Evolutionary conservation across 164 flowering plant species (phyloP).

Genomic region (Vitis cinerea): DNA sequence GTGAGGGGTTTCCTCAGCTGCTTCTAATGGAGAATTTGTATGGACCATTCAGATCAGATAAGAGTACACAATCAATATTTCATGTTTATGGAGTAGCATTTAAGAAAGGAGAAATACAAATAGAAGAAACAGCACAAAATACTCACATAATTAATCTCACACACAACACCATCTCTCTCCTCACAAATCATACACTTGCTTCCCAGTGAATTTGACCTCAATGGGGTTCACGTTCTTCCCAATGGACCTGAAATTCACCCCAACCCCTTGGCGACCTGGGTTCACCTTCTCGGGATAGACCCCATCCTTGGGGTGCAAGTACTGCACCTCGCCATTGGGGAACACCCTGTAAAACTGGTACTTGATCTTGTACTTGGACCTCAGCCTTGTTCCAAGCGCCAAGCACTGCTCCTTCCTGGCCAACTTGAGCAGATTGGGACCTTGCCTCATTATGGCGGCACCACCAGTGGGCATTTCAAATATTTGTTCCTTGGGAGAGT

Average conservation of each 20-base stretch:
- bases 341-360: slow-evolving; percentile 98
- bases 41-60: too few species aligned
- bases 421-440: slow-evolving; percentile 81
- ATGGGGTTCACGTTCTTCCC: slow-evolving; percentile 88
- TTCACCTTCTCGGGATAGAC: slow-evolving; percentile 99
- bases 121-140: too few species aligned
- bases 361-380: slow-evolving; percentile 98
- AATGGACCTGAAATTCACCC: slow-evolving; percentile 75
- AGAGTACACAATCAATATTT: too few species aligned
- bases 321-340: slow-evolving; percentile 97
- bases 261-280: slow-evolving; percentile 86
- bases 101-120: too few species aligned
- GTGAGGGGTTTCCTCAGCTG: too few species aligned
- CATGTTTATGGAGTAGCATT: too few species aligned
- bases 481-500: slow-evolving; percentile 81
- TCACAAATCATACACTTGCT: slow-evolving; percentile 72
- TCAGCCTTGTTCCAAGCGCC: slow-evolving; percentile 88
- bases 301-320: slow-evolving; percentile 96
- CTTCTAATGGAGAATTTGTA: too few species aligned
- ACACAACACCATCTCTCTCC: slow-evolving; percentile 9
- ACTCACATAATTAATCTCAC: too few species aligned
- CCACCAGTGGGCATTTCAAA: slow-evolving; percentile 97
- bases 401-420: slow-evolving; percentile 97
- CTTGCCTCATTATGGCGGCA: slow-evolving; percentile 88
- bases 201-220: slow-evolving; percentile 97